phyloP scores from a whole-genome alignment of 306 rosid genomes.

The Ormosia emarginata region DNA sequence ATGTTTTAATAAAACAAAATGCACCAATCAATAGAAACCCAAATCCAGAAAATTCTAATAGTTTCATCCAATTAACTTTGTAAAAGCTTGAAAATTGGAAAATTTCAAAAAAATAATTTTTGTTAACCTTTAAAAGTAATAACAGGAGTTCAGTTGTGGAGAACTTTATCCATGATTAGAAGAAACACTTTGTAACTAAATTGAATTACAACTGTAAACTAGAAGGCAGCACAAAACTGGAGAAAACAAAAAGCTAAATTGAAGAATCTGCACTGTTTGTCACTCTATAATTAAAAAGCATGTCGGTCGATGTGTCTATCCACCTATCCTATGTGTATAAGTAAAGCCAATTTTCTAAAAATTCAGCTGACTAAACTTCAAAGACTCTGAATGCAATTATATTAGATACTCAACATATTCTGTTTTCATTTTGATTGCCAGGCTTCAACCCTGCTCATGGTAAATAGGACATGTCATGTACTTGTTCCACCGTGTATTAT shows the following conservation, averaged over 20 bases:
- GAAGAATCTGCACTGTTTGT: neutral
- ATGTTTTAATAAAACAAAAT: too few relatives aligned
- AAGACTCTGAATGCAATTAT: neutral
- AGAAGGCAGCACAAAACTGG: neutral
- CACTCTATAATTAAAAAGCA: conserved; percentile 1
- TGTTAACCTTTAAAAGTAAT: neutral
- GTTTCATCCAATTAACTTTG: neutral
- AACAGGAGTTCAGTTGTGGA: conserved; percentile 4
- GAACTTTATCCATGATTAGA: conserved; percentile 1
- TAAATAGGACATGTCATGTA: neutral
- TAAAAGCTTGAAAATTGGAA: conserved; percentile 15
- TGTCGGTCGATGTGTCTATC: neutral
- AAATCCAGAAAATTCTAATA: neutral
- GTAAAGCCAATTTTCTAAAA: neutral
- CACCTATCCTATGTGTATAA: neutral
- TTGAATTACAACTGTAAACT: neutral
- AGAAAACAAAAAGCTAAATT: neutral
- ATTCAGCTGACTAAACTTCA: neutral
- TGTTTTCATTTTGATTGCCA: neutral
- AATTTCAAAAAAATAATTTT: neutral
- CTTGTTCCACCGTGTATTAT: neutral
- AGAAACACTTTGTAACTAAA: conserved; percentile 4
- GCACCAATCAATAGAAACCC: too few relatives aligned
- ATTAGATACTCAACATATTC: neutral
- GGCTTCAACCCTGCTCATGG: neutral